Percentiles rank a stretch among this genome's conserved stretches.
Evolutionary conservation across 1,139 yeast species (phyloP).

Genomic region (Martiniozyma asiatica): DNA sequence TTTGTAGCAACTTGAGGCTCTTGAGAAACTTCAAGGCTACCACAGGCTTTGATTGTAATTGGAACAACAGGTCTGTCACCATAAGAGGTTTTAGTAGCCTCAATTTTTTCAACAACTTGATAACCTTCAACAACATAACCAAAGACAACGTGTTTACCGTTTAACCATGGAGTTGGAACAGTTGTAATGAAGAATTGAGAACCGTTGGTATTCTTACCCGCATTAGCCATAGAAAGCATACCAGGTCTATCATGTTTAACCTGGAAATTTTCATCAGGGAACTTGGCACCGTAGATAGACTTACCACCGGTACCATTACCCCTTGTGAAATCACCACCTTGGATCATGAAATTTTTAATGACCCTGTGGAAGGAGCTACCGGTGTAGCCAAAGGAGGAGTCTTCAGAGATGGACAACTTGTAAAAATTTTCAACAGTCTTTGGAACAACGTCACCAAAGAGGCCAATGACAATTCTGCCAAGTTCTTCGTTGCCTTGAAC

Average conservation of each 20-base stretch:
- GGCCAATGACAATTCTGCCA: slow-evolving; percentile 46
- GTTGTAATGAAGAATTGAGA: slow-evolving; percentile 53
- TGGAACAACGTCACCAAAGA: slow-evolving; percentile 48
- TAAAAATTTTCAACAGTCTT: slow-evolving; percentile 49
- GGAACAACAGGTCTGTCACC: slow-evolving; percentile 41
- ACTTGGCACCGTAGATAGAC: slow-evolving; percentile 46
- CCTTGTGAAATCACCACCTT: slow-evolving; percentile 51
- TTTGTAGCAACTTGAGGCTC: slow-evolving; percentile 9
- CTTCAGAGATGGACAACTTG: slow-evolving; percentile 46
- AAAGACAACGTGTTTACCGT: slow-evolving; percentile 48
- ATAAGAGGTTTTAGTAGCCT: slow-evolving; percentile 35
- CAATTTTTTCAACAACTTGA: slow-evolving; percentile 43
- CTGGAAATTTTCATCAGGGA: slow-evolving; percentile 43
- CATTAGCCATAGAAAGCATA: slow-evolving; percentile 50
- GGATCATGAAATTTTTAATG: slow-evolving; percentile 47
- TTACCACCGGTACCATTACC: slow-evolving; percentile 52
- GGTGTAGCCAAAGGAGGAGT: slow-evolving; percentile 39
- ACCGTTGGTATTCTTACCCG: slow-evolving; percentile 50
- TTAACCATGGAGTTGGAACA: slow-evolving; percentile 43
- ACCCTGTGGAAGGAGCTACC: slow-evolving; percentile 46
- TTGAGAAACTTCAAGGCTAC: slow-evolving; percentile 23
- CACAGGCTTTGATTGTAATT: slow-evolving; percentile 35
- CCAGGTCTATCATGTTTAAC: slow-evolving; percentile 50
- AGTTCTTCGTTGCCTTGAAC: slow-evolving; percentile 62
- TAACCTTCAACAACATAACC: slow-evolving; percentile 47